Percentiles rank a stretch among this genome's conserved stretches.
These are phyloP conservation scores for Bassia scoparia DNA, from an alignment of 148 eudicot genomes.

Conservation along the genomic window DNA sequence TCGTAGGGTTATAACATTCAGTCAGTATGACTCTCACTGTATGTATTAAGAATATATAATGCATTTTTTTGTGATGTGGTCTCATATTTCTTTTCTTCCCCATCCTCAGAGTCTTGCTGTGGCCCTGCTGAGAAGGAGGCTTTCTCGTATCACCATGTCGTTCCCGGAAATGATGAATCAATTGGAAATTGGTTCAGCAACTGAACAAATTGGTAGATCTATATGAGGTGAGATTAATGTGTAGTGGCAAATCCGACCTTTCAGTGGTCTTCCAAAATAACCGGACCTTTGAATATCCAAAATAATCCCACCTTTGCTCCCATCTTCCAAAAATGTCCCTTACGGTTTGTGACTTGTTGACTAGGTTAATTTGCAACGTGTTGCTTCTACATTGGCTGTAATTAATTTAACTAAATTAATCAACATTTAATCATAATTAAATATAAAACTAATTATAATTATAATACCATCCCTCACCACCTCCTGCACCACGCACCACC, in stretches of 20 bases:
- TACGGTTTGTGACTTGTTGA: too few species aligned
- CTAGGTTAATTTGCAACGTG: too few species aligned
- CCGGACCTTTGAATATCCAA: too few species aligned
- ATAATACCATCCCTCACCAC: too few species aligned
- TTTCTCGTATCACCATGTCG: slow-evolving; percentile 83
- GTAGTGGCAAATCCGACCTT: neutral
- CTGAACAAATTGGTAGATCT: slow-evolving; percentile 71
- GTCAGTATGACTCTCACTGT: slow-evolving; percentile 28
- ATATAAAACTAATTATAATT: too few species aligned
- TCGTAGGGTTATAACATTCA: slow-evolving; percentile 85
- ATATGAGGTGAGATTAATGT: slow-evolving; percentile 59
- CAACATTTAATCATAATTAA: too few species aligned
- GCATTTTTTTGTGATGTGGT: neutral
- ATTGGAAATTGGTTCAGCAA: slow-evolving; percentile 77
- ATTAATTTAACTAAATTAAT: too few species aligned
- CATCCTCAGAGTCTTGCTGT: slow-evolving; percentile 77
- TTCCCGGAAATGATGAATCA: slow-evolving; percentile 83
- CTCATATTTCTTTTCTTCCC: slow-evolving; percentile 6
- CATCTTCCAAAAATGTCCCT: too few species aligned
- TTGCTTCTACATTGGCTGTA: too few species aligned
- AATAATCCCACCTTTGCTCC: too few species aligned
- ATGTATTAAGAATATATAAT: neutral
- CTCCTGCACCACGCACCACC: too few species aligned
- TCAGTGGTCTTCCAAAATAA: too few species aligned
- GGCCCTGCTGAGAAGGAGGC: slow-evolving; percentile 76